A percentile compares a stretch with the other conserved stretches of the same genome.
Evolutionary conservation across 768 basidiomycete species (phyloP).

Genomic region (Calocybe cyanea): DNA sequence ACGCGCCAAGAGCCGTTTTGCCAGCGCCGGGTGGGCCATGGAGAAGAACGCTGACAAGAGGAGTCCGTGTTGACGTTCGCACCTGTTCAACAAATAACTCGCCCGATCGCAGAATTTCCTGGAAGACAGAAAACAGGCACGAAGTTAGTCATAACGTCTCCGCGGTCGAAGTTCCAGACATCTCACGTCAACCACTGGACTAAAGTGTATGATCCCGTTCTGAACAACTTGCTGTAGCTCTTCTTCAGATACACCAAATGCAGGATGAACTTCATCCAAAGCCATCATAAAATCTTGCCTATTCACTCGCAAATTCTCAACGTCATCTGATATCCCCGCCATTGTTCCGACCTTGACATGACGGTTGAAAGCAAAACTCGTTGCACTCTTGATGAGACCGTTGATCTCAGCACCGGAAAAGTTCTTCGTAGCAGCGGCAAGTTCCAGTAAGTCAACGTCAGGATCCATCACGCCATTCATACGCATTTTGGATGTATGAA

Average conservation of each 20-base stretch:
- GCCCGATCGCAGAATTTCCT: slow-evolving; percentile 88
- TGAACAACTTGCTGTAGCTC: slow-evolving; percentile 91
- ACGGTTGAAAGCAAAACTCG: slow-evolving; percentile 95
- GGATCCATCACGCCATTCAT: slow-evolving; percentile 83
- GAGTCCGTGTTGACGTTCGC: slow-evolving; percentile 82
- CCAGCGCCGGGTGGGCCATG: slow-evolving; percentile 90
- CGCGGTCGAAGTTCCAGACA: too few species aligned
- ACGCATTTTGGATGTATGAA: slow-evolving; percentile 95
- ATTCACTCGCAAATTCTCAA: slow-evolving; percentile 89
- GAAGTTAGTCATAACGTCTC: neutral
- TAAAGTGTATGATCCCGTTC: slow-evolving; percentile 94
- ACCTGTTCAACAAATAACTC: slow-evolving; percentile 93
- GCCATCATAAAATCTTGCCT: slow-evolving; percentile 85
- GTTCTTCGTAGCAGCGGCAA: slow-evolving; percentile 88
- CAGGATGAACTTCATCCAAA: slow-evolving; percentile 90
- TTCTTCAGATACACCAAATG: slow-evolving; percentile 97
- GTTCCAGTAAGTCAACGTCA: slow-evolving; percentile 80
- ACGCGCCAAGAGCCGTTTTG: slow-evolving; percentile 92
- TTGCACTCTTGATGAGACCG: slow-evolving; percentile 96
- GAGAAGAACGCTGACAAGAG: slow-evolving; percentile 84
- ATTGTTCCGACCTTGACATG: slow-evolving; percentile 98
- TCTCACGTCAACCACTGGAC: slow-evolving; percentile 70
- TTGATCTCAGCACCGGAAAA: slow-evolving; percentile 96
- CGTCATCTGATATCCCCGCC: slow-evolving; percentile 94
- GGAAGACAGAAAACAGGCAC: slow-evolving; percentile 7